Base-by-base conservation (phyloP, 371 early-diverging fungal genomes). In the Circinella umbellata region DNA sequence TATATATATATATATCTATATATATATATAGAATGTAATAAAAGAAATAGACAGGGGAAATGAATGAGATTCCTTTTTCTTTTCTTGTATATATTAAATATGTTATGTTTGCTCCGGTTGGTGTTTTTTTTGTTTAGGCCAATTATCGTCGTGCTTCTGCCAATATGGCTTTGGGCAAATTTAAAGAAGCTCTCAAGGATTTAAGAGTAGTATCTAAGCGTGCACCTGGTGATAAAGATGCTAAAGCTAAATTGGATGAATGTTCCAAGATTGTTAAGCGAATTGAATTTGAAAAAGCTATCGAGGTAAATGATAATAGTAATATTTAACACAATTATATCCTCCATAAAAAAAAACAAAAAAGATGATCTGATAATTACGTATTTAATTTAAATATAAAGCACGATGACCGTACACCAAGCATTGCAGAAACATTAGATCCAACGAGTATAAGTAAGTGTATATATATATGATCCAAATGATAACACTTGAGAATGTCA, bases 241-340 rank as follows among this genome's bases (percentile, higher is more conserved):
- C 91, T 7, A 86, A 86, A 63, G 68, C 80, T 27, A 93, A 92
- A 71, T 81, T 91, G 66, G 79, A 82, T 8, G 95, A 95, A 75
- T 95, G 96, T 73, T 91, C 94, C 71, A 97, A 96, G 82, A 94
- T 96, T 72, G 90, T 91, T 59, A 90, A 91, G 55, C 79, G 94
- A 55, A 85, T 91, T 54, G 91, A 93, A 73, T 97, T 99, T 81
- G 98, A 96, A 81, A 91, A 94, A 78, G 99, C 99, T 9, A 97
- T 99, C 66, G 89, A 88, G 71, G 89, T 88, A 67, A 83, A 87
- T 27, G 27, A 27, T 27, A 27, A 27, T 27, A 27, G 2, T 27
- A 27, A 27, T 27, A 27, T 27, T 27, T 27, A 2, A 27, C 27
- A 27, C 27, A 27, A n/a, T 54, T 2, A 1, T 20, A n/a, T 20